Conservation (phyloP, 2,329 filamentous ascomycete species). For the Colletotrichum australisinense region DNA sequence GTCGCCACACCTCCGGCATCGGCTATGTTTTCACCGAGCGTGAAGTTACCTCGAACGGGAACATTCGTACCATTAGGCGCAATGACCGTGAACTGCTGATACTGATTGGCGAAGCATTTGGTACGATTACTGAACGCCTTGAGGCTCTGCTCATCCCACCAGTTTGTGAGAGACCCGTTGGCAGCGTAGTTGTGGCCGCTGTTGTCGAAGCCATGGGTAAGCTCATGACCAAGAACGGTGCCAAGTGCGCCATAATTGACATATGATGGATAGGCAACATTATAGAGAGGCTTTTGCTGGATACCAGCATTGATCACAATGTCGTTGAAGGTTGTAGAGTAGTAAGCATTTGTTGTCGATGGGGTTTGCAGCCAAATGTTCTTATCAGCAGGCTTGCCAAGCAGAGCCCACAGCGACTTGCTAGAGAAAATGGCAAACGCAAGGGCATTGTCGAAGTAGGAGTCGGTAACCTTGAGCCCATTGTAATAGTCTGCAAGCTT, state of each 20-base stretch:
- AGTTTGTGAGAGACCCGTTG: conserved; percentile 72
- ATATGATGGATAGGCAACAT: conserved; percentile 71
- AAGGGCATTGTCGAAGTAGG: conserved; percentile 69
- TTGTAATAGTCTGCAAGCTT: conserved; percentile 68
- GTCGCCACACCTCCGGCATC: conserved; percentile 75
- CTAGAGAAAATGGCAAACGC: conserved; percentile 60
- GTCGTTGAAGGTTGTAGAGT: conserved; percentile 72
- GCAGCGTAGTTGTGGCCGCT: conserved; percentile 73
- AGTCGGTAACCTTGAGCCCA: conserved; percentile 60
- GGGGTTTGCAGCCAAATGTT: conserved; percentile 70
- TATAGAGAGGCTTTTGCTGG: conserved; percentile 73
- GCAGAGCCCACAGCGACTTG: conserved; percentile 62
- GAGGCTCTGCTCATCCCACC: conserved; percentile 73
- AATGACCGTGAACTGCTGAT: conserved; percentile 67
- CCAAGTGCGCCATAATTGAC: conserved; percentile 76
- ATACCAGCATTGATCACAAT: conserved; percentile 77
- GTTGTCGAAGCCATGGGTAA: conserved; percentile 77
- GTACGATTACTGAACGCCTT: conserved; percentile 67
- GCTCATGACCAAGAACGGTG: conserved; percentile 73
- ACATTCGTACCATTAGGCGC: conserved; percentile 66
- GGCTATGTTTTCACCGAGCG: conserved; percentile 77
- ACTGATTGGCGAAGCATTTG: conserved; percentile 76
- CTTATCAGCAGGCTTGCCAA: conserved; percentile 70
- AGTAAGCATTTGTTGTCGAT: conserved; percentile 72
- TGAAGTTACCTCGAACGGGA: conserved; percentile 71